Conservation (phyloP, 2,329 filamentous ascomycete genomes). For the Beauveria asiatica region DNA sequence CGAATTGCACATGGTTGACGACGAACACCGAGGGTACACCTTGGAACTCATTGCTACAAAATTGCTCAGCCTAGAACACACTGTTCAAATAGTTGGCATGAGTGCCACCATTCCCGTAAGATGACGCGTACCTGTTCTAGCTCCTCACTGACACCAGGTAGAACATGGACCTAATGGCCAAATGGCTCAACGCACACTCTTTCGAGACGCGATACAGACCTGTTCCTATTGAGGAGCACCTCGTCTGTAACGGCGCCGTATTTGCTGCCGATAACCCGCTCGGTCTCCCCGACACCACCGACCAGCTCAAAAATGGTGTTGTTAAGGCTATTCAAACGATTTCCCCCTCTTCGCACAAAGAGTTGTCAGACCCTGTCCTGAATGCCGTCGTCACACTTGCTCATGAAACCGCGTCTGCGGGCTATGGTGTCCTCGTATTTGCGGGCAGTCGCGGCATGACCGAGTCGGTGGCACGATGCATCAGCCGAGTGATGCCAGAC, state of each 20-base stretch:
- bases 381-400: slow-evolving; percentile 65
- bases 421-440: slow-evolving; percentile 66
- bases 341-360: slow-evolving; percentile 46
- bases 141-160: slow-evolving; percentile 20
- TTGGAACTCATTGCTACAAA: slow-evolving; percentile 69
- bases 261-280: slow-evolving; percentile 51
- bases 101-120: slow-evolving; percentile 66
- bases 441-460: slow-evolving; percentile 60
- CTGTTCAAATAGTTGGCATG: slow-evolving; percentile 68
- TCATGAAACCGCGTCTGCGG: slow-evolving; percentile 57
- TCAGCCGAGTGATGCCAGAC: slow-evolving; percentile 57
- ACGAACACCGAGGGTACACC: slow-evolving; percentile 66
- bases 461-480: slow-evolving; percentile 58
- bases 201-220: slow-evolving; percentile 67
- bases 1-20: slow-evolving; percentile 76
- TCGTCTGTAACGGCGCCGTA: slow-evolving; percentile 62
- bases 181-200: slow-evolving; percentile 62
- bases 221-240: slow-evolving; percentile 65
- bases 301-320: slow-evolving; percentile 35
- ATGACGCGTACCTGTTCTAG: background rate
- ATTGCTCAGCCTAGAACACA: slow-evolving; percentile 56
- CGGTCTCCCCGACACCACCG: slow-evolving; percentile 48
- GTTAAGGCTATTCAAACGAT: slow-evolving; percentile 37
- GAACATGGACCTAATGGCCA: slow-evolving; percentile 62
- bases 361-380: slow-evolving; percentile 54